phyloP scores from a whole-genome alignment of 306 rosid species.

The Parietaria judaica region DNA sequence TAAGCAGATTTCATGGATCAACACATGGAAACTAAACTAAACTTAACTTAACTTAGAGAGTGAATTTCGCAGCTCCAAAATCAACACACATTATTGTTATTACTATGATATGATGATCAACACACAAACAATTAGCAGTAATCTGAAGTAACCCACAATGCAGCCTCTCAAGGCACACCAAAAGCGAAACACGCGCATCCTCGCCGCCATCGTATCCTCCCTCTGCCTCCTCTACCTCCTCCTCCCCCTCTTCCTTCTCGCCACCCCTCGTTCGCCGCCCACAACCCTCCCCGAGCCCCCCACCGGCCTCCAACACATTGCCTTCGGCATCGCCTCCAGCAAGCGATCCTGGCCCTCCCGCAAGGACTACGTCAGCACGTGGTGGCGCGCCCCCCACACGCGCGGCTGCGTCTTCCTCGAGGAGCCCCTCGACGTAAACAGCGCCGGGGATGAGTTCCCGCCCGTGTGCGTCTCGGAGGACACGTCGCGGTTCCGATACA shows the following conservation, averaged over 20 bases:
- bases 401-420: conserved; percentile 75
- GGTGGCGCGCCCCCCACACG: conserved; percentile 65
- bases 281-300: neutral
- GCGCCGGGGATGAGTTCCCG: conserved; percentile 27
- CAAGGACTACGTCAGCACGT: conserved; percentile 47
- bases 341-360: conserved; percentile 47
- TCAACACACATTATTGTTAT: too few relatives aligned
- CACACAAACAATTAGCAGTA: too few relatives aligned
- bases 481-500: conserved; percentile 69
- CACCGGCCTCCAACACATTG: conserved; percentile 56
- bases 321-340: conserved; percentile 78
- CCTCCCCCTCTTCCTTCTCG: conserved; percentile 31
- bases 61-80: too few relatives aligned
- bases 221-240: conserved; percentile 45
- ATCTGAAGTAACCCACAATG: too few relatives aligned
- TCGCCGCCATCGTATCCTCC: conserved; percentile 43
- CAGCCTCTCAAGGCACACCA: too few relatives aligned
- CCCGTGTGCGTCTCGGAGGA: conserved; percentile 54
- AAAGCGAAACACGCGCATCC: too few relatives aligned
- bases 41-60: too few relatives aligned
- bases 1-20: too few relatives aligned
- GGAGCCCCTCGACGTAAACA: conserved; percentile 26
- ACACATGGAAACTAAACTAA: too few relatives aligned
- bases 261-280: conserved; percentile 15
- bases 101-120: too few relatives aligned